Evolutionary conservation across 2,329 filamentous ascomycete species (phyloP).

Genomic region (Phaeosphaeria sp.): DNA sequence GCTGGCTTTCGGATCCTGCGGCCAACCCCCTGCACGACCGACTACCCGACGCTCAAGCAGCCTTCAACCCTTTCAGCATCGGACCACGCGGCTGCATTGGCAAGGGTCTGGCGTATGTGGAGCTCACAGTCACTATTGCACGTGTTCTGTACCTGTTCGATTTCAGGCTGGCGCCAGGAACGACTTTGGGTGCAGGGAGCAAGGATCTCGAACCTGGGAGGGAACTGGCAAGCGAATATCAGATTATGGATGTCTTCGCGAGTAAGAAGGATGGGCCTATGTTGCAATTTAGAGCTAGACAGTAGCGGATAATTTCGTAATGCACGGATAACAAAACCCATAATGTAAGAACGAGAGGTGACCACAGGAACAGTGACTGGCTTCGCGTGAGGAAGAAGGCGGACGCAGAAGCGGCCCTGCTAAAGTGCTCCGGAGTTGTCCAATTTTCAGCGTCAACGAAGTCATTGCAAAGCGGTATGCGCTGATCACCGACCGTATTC

Average conservation of each 20-base stretch:
- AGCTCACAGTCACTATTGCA: constrained; percentile 70
- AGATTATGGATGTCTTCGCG: constrained; percentile 75
- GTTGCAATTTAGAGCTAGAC: constrained; percentile 58
- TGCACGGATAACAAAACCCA: too few relatives aligned
- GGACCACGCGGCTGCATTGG: constrained; percentile 76
- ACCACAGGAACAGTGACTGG: too few relatives aligned
- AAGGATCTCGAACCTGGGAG: constrained; percentile 42
- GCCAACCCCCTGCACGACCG: constrained; percentile 38
- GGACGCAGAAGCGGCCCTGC: not conserved
- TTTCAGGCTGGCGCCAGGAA: constrained; percentile 50
- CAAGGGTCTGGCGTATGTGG: constrained; percentile 71
- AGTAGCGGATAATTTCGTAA: not conserved
- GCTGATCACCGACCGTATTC: too few relatives aligned
- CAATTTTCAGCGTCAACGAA: not conserved
- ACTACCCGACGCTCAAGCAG: constrained; percentile 61
- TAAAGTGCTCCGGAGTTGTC: not conserved
- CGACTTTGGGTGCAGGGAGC: constrained; percentile 38
- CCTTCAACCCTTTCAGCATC: constrained; percentile 77
- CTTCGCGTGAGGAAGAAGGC: too few relatives aligned
- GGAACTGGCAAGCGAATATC: constrained; percentile 63
- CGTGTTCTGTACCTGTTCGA: constrained; percentile 69
- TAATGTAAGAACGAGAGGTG: too few relatives aligned
- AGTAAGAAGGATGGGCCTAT: constrained; percentile 75
- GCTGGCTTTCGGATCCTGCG: constrained; percentile 44
- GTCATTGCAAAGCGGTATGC: not conserved